Evolutionary conservation across 169 alveolate genomes (phyloP).

Genomic region (Fabrea salina): DNA sequence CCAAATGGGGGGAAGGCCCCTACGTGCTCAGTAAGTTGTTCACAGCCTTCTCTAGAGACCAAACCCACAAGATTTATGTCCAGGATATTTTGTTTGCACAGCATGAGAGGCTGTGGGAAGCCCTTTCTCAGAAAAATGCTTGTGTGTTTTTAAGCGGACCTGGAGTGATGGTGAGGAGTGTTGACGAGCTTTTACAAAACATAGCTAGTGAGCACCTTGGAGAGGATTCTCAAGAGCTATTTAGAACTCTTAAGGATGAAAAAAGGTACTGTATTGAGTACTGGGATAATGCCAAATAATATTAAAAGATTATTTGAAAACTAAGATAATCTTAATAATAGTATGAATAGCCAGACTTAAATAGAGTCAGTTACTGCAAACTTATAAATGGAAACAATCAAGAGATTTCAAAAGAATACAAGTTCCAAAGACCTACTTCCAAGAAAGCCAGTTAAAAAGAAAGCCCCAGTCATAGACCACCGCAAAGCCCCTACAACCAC

Average conservation of each 20-base stretch:
- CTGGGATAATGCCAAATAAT: conserved; percentile 19
- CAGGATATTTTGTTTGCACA: not conserved
- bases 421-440: no score
- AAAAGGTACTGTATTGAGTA: not conserved
- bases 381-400: no score
- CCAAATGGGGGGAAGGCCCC: conserved; percentile 10
- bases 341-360: no score
- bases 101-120: conserved; percentile 22
- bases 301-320: not conserved
- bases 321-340: no score
- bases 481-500: conserved; percentile 5
- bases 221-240: not conserved
- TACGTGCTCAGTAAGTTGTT: not conserved
- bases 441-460: not conserved
- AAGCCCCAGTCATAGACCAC: not conserved
- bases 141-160: conserved; percentile 11
- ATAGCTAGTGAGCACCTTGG: conserved; percentile 30
- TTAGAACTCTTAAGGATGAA: not conserved
- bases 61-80: conserved; percentile 7
- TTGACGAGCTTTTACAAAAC: not conserved
- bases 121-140: not conserved
- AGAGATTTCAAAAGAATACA: no score
- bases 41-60: conserved; percentile 24
- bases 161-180: not conserved
- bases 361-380: no score